Conservation (phyloP, 495 filamentous ascomycete species). For the Penicillium nucicola region DNA sequence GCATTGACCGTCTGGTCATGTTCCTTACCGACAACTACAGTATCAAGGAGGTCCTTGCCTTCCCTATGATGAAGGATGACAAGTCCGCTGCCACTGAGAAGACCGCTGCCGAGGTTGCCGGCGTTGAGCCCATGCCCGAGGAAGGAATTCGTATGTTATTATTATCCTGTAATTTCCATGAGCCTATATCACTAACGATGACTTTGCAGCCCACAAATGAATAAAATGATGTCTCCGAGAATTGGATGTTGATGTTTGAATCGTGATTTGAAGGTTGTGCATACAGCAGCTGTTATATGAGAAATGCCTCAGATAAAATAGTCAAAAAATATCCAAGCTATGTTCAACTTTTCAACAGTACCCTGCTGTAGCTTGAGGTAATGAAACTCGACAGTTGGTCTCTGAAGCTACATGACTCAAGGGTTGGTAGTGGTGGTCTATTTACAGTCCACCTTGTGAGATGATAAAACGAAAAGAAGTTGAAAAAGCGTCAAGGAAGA, state of each 20-base stretch:
- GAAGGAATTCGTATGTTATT: conserved; percentile 65
- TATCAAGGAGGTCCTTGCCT: conserved; percentile 94
- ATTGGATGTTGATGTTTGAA: conserved; percentile 3
- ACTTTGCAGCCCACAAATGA: conserved; percentile 40
- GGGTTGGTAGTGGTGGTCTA: too few species aligned
- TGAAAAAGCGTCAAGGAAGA: too few species aligned
- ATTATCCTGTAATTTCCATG: conserved; percentile 27
- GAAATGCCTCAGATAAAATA: conserved; percentile 17
- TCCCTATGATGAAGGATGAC: conserved; percentile 83
- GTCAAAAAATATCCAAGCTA: neutral
- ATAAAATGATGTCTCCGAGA: conserved; percentile 11
- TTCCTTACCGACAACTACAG: conserved; percentile 93
- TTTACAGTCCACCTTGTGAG: too few species aligned
- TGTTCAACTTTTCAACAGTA: neutral
- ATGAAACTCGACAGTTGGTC: too few species aligned
- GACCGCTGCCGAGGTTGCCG: conserved; percentile 63
- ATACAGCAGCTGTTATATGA: conserved; percentile 5
- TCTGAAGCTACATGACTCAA: too few species aligned
- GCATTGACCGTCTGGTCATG: conserved; percentile 95
- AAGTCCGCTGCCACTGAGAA: conserved; percentile 45
- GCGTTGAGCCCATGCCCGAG: conserved; percentile 58
- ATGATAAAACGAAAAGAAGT: too few species aligned
- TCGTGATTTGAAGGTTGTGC: neutral
- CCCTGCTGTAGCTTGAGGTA: too few species aligned
- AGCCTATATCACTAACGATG: conserved; percentile 27